Percentiles rank a stretch among this genome's conserved stretches.
phyloP scores from a whole-genome alignment of 1,284 basidiomycete species.

The Coniferiporia sulphurascens region DNA sequence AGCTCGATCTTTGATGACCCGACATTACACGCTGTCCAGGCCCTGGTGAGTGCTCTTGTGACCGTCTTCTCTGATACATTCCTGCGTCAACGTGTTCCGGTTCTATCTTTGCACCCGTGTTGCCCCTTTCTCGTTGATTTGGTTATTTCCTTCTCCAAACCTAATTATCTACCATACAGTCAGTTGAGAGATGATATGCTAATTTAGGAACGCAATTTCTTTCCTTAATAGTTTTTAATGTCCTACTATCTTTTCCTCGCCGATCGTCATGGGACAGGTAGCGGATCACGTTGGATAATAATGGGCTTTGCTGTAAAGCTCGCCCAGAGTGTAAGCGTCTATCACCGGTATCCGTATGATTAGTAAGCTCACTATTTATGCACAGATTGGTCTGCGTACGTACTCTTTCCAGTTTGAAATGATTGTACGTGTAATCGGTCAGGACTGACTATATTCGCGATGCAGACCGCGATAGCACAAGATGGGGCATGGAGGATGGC shows the following conservation, averaged over 20 bases:
- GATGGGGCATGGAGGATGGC: constrained; percentile 53
- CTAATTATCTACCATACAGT: neutral
- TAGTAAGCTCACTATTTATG: neutral
- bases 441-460: constrained; percentile 14
- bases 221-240: constrained; percentile 59
- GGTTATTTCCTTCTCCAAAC: neutral
- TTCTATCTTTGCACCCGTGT: neutral
- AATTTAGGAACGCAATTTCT: constrained; percentile 2
- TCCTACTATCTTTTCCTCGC: constrained; percentile 70
- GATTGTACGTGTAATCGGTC: neutral
- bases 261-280: constrained; percentile 66
- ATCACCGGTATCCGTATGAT: constrained; percentile 1
- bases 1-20: constrained; percentile 69
- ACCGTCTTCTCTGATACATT: neutral
- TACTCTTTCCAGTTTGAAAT: constrained; percentile 20
- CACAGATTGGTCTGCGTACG: constrained; percentile 71
- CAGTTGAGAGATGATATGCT: neutral
- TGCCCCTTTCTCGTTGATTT: neutral
- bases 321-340: constrained; percentile 63
- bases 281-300: constrained; percentile 71
- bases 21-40: constrained; percentile 66
- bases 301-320: constrained; percentile 76
- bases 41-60: constrained; percentile 44
- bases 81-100: neutral
- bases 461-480: constrained; percentile 65